Evolutionary conservation across 2,329 filamentous ascomycete genomes (phyloP).

Genomic region (Fragosphaeria purpurea): DNA sequence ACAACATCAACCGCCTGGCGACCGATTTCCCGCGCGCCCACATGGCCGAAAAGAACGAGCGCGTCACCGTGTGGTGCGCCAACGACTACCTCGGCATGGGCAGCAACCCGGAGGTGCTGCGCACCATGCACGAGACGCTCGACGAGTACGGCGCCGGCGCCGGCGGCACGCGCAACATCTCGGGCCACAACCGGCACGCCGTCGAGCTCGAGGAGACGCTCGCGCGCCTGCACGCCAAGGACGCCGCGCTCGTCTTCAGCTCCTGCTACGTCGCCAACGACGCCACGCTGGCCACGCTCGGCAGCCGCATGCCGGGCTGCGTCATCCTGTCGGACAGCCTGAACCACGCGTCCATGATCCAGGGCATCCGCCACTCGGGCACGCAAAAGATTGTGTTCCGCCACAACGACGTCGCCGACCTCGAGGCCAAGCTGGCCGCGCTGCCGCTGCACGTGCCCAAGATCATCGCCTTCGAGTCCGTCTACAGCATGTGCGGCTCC

Average conservation of each 20-base stretch:
- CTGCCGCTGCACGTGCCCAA: slow-evolving; percentile 80
- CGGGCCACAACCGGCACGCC: slow-evolving; percentile 92
- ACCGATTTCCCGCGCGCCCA: slow-evolving; percentile 94
- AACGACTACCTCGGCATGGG: slow-evolving; percentile 99
- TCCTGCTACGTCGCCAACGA: slow-evolving; percentile 99
- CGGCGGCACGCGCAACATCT: slow-evolving; percentile 94
- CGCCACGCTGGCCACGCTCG: slow-evolving; percentile 90
- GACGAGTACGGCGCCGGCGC: slow-evolving; percentile 93
- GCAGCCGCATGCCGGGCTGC: slow-evolving; percentile 90
- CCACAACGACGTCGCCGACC: slow-evolving; percentile 89
- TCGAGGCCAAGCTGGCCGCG: slow-evolving; percentile 85
- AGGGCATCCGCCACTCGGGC: slow-evolving; percentile 94
- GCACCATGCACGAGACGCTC: slow-evolving; percentile 87
- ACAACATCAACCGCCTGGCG: slow-evolving; percentile 98
- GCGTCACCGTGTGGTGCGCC: slow-evolving; percentile 96
- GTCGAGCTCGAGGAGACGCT: slow-evolving; percentile 72
- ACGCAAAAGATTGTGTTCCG: slow-evolving; percentile 98
- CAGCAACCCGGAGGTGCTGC: slow-evolving; percentile 74
- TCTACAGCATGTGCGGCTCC: slow-evolving; percentile 98
- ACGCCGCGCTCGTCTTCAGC: slow-evolving; percentile 85
- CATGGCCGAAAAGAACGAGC: slow-evolving; percentile 71
- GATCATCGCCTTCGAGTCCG: slow-evolving; percentile 97
- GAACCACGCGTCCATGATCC: slow-evolving; percentile 99
- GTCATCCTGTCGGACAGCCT: slow-evolving; percentile 96
- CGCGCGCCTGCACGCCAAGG: slow-evolving; percentile 83